A percentile compares a stretch with the other conserved stretches of the same genome.
phyloP scores from a whole-genome alignment of 192 early-diverging fungal genomes.

The Coemansia biformis region DNA sequence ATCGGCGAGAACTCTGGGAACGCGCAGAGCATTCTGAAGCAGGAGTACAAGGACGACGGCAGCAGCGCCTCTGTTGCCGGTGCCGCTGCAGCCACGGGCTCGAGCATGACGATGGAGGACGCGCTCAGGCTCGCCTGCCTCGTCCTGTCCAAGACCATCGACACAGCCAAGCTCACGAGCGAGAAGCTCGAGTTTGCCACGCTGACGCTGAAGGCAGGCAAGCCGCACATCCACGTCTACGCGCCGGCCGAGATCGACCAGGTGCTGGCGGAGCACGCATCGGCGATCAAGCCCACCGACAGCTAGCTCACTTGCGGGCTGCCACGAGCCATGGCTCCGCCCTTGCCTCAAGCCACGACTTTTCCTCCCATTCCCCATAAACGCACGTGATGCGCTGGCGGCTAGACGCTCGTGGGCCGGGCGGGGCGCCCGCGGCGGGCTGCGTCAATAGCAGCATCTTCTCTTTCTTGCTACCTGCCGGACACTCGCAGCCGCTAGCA shows the following conservation, averaged over 20 bases:
- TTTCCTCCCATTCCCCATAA: background rate
- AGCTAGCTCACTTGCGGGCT: too few relatives aligned
- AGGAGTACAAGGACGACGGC: constrained; percentile 87
- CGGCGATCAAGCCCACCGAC: constrained; percentile 36
- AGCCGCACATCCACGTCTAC: constrained; percentile 35
- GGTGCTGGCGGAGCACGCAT: constrained; percentile 35
- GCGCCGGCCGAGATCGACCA: constrained; percentile 40
- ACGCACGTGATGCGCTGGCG: too few relatives aligned
- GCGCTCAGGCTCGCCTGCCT: constrained; percentile 89
- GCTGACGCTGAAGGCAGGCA: constrained; percentile 52
- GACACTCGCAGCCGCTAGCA: too few relatives aligned
- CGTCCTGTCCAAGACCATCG: constrained; percentile 96
- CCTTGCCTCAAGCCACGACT: too few relatives aligned
- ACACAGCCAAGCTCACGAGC: constrained; percentile 80
- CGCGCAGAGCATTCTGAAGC: constrained; percentile 89
- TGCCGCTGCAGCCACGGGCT: constrained; percentile 5
- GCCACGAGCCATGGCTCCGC: too few relatives aligned
- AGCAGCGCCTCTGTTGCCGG: background rate
- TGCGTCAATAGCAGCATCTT: background rate
- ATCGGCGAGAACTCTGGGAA: constrained; percentile 93
- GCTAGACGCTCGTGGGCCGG: too few relatives aligned
- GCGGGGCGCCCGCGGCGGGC: background rate
- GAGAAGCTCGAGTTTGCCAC: constrained; percentile 94
- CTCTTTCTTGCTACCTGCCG: background rate
- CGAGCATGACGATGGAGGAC: constrained; percentile 66